phyloP scores from a whole-genome alignment of 441 rosid species.

The Corymbia citriodora region DNA sequence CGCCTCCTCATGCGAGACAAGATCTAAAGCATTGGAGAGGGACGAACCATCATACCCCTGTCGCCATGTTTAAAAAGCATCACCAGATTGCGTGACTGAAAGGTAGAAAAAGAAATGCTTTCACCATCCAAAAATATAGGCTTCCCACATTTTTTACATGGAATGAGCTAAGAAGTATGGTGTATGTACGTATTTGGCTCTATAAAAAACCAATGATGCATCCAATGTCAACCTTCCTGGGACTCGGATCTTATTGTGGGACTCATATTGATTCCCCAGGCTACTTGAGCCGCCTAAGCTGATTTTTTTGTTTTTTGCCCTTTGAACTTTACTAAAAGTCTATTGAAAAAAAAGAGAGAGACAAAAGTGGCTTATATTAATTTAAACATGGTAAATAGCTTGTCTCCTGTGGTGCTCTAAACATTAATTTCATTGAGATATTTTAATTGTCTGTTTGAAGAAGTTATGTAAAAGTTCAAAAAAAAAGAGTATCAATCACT shows the following conservation, averaged over 20 bases:
- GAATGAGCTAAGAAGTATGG: neutral
- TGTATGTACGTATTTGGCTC: neutral
- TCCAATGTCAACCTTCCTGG: neutral
- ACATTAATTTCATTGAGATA: neutral
- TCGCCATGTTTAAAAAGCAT: neutral
- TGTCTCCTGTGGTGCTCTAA: neutral
- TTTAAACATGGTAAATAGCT: neutral
- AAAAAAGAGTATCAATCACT: neutral
- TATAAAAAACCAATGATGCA: neutral
- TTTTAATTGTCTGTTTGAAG: neutral
- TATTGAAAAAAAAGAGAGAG: neutral
- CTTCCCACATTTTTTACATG: neutral
- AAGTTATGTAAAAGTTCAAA: neutral
- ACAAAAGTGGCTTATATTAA: neutral
- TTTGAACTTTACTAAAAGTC: neutral
- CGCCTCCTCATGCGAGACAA: neutral
- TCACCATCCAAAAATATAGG: neutral
- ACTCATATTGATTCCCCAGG: neutral
- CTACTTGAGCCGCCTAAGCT: neutral
- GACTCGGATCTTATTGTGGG: neutral
- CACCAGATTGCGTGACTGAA: neutral
- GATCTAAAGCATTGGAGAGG: neutral
- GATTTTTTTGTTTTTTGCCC: accelerated
- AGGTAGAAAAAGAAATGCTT: neutral
- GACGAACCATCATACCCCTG: neutral